Evolutionary conservation across 768 basidiomycete species (phyloP).

Genomic region (Tremella mesenterica): DNA sequence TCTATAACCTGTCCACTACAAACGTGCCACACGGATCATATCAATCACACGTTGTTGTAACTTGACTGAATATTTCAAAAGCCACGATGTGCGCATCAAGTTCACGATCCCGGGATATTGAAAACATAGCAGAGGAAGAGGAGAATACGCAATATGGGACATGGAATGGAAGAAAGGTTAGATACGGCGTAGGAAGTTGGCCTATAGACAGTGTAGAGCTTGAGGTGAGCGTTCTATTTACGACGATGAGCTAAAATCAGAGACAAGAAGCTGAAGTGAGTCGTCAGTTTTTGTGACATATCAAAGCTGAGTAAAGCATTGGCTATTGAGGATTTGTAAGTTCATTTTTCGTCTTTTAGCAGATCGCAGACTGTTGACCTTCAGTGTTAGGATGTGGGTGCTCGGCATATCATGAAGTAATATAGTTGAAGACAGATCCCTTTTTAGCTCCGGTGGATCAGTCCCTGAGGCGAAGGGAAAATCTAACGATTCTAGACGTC

Average conservation of each 20-base stretch:
- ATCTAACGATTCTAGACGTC: conserved; percentile 15
- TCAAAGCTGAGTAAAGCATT: conserved; percentile 3
- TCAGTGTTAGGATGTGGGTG: conserved; percentile 13
- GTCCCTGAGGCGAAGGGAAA: background rate
- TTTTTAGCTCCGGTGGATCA: conserved; percentile 15
- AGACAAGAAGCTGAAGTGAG: conserved; percentile 3
- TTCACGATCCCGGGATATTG: no score
- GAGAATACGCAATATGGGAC: background rate
- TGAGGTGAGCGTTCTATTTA: background rate
- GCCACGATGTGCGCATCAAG: no score
- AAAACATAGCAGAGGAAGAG: no score
- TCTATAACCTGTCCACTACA: no score
- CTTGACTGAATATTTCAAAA: no score
- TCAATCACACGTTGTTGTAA: no score
- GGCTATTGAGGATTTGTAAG: conserved; percentile 7
- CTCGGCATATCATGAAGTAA: background rate
- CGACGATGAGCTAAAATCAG: background rate
- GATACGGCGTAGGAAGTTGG: conserved; percentile 5
- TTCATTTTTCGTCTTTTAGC: background rate
- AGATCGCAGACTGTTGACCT: background rate
- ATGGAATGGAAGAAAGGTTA: background rate
- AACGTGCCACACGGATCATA: no score
- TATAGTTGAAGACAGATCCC: conserved; percentile 2
- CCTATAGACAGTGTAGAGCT: conserved; percentile 2
- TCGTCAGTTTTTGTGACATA: background rate